Conservation (phyloP, 495 filamentous ascomycete species). For the Aspergillus bridgeri region DNA sequence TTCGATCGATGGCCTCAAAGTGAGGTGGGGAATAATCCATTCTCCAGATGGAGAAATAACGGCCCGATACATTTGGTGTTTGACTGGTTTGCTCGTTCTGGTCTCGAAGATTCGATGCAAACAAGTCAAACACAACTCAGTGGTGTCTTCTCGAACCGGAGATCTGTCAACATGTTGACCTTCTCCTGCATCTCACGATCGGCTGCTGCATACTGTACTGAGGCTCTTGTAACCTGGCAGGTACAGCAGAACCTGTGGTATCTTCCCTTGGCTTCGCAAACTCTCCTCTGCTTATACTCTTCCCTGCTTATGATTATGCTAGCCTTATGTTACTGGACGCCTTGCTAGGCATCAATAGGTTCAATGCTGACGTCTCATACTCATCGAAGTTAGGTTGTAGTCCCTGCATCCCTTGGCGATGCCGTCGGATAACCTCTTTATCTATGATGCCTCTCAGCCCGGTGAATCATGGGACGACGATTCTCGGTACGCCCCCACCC, state of each 20-base stretch:
- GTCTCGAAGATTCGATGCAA: too few species aligned
- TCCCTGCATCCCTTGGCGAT: conserved; percentile 7
- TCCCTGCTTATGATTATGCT: not conserved
- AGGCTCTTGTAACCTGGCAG: not conserved
- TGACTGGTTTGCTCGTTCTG: too few species aligned
- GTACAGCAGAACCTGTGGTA: not conserved
- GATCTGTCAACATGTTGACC: too few species aligned
- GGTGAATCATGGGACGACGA: conserved; percentile 8
- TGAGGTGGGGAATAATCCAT: too few species aligned
- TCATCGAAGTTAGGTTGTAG: conserved; percentile 1
- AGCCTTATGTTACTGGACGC: conserved; percentile 6
- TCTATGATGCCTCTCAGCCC: conserved; percentile 10
- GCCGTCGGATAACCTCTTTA: conserved; percentile 12
- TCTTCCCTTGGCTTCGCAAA: conserved; percentile 1
- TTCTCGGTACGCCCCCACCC: too few species aligned
- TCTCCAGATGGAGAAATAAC: too few species aligned
- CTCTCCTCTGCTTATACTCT: not conserved
- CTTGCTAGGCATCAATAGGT: conserved; percentile 10
- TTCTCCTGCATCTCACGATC: too few species aligned
- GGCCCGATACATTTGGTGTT: too few species aligned
- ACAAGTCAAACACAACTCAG: too few species aligned
- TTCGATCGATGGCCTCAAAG: too few species aligned
- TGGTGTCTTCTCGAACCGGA: too few species aligned
- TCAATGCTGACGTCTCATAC: conserved; percentile 11
- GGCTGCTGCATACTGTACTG: too few species aligned